Base-by-base conservation (phyloP, 805 yeast genomes). In the Metschnikowia noctiluminum region DNA sequence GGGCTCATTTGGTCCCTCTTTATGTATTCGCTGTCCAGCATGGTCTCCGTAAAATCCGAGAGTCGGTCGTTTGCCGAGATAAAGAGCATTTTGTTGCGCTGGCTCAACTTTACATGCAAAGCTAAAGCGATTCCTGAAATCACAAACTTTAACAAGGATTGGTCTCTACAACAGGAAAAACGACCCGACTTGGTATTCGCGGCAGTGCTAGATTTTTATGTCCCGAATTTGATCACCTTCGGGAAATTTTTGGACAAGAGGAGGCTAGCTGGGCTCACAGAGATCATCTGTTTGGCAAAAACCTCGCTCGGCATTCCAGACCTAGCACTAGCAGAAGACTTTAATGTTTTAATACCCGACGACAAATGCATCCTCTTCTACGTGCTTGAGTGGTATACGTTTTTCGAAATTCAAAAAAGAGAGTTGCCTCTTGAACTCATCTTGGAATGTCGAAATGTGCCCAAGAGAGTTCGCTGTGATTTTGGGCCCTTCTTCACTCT, bases 351-450 rank as follows among this genome's bases (percentile, higher is more conserved):
- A 12, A 69, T 67, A 26, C 85, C 85, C 0, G 88, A 84, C 53
- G 89, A 84, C 53, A 76, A 79, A 53, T 74, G 83, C 37, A 69
- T 84, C 13, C 71, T 83, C 54, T 75, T 84, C 14, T 83, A 80
- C 58, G 62, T 82, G 10, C 74, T 84, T 12, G 78, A 82, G 56
- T 79, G 84, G 82, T 82, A 73, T 63, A 80, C 78, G 47, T 53
- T 51, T 27, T 68, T 71, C 50, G 72, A 68, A 42, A 41, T 45
- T 11, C 40, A 38, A 15, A 38, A 43, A 21, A 39, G 11, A 11
- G 42, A 47, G 7, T 31, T 34, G 8, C 28, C 36, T 11, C 27
- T 28, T 8, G 15, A 27, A 11, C 30, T 31, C n/a, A 31, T 9
- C 6, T 27, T 42, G 27, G n/a, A 27, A 7, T 34, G 30, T 15